Base-by-base conservation (phyloP, 176 grass and related monocot species). In the Otatea glauca region DNA sequence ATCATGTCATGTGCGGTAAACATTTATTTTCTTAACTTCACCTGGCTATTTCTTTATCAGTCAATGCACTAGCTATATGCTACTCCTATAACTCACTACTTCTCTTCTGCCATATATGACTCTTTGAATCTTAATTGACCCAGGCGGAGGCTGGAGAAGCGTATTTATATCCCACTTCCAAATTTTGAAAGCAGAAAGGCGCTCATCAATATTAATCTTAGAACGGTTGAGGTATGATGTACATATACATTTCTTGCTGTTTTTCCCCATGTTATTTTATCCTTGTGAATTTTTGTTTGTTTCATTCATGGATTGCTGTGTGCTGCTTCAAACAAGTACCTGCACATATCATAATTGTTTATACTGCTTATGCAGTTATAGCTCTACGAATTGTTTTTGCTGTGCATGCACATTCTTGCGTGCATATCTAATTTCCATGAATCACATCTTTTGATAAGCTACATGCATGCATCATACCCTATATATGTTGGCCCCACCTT, bases 101-200 rank as follows among this genome's bases (percentile, higher is more conserved):
- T 60, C 32, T 72, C 39, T 55, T 85, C 10, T 71, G 24, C 55
- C 55, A 50, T 55, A 73, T 78, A 32, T 65, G 39, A 41, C 7
- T 83, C 63, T 18, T 25, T 77, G 27, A 39, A n/a, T 50, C 71
- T 85, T 42, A 43, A 91, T 55, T 89, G 35, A 62, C 81, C 35
- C 84, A 99, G 96, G 90, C 94, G 96, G 86, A 89, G 96, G 84
- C 78, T 99, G 62, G 96, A 99, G 89, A 99, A 99, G 71, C 89
- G 96, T 67, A 96, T 99, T 83, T 99, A 99, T 69, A 99, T 99
- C 68, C 96, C 96, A 71, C 96, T 99, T 76, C 96, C 96, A 64
- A 93, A 85, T 75, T 99, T 96, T 51, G 96, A 99, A 88, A 96
- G 96, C 50, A 88, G 96, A 92, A 99, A 96, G 81, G 93, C 92